Evolutionary conservation across 2,329 filamentous ascomycete species (phyloP), one percentile per base, ranked within the genome.

Genomic region (Cladophialophora psammophila): DNA sequence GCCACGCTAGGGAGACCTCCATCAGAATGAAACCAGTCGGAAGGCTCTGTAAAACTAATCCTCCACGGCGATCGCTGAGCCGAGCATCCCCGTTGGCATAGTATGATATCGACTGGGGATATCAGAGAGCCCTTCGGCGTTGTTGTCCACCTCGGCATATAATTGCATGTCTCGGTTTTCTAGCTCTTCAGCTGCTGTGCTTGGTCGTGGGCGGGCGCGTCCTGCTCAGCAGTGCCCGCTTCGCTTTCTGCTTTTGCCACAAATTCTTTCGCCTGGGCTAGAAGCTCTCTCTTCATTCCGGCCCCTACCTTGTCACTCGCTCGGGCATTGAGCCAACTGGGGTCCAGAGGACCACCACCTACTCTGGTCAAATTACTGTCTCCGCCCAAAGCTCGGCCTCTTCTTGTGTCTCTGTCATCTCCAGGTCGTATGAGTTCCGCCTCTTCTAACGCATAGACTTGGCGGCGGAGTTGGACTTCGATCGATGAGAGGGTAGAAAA

Each of bases 261-360:
- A 69, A 90, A 84, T 54, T 78, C 79, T 72, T 83, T 86, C 48
- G 87, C 85, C 71, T 86, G 85, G 38, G 82, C 84, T 88, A 94
- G 90, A 53, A 96, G 80, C 79, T 97, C 92, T 1, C 87, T 87
- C 75, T 96, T 93, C 84, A 94, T 95, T 70, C 92, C 90, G 74
- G 89, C 87, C 64, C 92, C 92, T 26, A 96, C 91, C 69, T 90
- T 90, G 70, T 91, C 90, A 68, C 91, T 92, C 3, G 68, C 72
- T 65, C 92, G 86, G 74, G 92, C 94, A 76, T 97, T 98, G 73
- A 98, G 80, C 87, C 91, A 94, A 36, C 94, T 94, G 13, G 96
- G 90, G 76, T 97, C 94, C 61, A 97, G 82, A 81, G 45, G 88
- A 31, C 71, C 72, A 10, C 72, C 72, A 83, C 76, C 87, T 80